Base-by-base conservation (phyloP, 257 asterid species). In the Nicotiana sylvestris region DNA sequence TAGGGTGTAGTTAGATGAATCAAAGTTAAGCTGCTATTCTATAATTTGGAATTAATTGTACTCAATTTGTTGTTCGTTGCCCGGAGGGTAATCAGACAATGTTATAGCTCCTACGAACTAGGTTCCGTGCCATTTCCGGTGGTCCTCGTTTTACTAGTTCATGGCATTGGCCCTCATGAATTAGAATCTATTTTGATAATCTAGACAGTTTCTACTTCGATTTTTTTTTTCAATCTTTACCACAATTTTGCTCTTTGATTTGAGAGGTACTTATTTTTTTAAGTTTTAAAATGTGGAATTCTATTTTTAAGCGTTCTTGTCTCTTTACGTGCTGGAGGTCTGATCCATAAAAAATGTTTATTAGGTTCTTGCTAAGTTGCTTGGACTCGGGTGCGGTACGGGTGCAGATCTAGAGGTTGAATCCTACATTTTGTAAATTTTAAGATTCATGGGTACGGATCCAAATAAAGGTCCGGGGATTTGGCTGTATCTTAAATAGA, bases 21-120 rank as follows among this genome's bases (percentile, higher is more conserved):
- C 46, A 76, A 27, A 51, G 43, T 51, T 76, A 29, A 76, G 46
- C 17, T 27, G 46, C 53, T 1, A 13, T 67, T n/a, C 11, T 37
- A 51, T 51, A 13, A 72, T 74, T 49, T 15, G 62, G 80, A 74
- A 16, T 3, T 10, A 27, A 49, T 58, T 13, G 62, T 12, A 74
- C 80, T 74, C 9, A 49, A 7, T 74, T 74, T 74, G 62, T 74
- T 74, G 60, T 74, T 74, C 62, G 49, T 72, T 21, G 78, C 37
- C 60, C 33, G 21, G 37, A 30, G 62, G 16, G 62, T 74, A 27
- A 64, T 27, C 43, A 74, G 39, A 25, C 79, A 74, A 27, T 27
- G 64, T 74, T 74, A 51, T 74, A 74, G 64, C 27, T 76, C 80
- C 53, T 51, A 27, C 27, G 16, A 76, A 25, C 39, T 6, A 13